Evolutionary conservation across 2,329 filamentous ascomycete species (phyloP).

Genomic region (Paraconiothyrium brasiliense): DNA sequence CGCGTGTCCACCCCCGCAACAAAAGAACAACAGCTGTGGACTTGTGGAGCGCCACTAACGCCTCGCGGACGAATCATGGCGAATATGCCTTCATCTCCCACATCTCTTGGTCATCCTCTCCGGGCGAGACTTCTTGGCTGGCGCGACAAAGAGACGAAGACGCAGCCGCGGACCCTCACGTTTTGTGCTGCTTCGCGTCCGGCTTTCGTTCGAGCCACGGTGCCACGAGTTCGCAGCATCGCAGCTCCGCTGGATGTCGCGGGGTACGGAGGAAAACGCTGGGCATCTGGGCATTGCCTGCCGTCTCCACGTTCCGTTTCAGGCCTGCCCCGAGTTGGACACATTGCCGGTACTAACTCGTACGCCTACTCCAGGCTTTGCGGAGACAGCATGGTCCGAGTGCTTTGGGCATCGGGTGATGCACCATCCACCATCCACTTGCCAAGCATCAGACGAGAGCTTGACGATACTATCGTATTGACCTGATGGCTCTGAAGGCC

Average conservation of each 20-base stretch:
- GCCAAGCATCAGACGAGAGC: neutral
- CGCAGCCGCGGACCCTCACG: neutral
- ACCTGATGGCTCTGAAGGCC: conserved; percentile 4
- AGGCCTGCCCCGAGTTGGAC: conserved; percentile 11
- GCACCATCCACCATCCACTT: conserved; percentile 4
- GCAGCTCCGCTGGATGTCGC: neutral
- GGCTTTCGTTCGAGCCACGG: neutral
- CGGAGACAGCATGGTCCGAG: neutral
- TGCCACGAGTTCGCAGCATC: neutral
- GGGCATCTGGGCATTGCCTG: conserved; percentile 10
- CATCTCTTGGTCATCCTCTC: neutral
- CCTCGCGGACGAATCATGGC: neutral
- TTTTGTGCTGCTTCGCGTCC: neutral
- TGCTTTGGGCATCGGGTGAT: conserved; percentile 6
- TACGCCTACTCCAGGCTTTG: conserved; percentile 6
- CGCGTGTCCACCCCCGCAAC: conserved; percentile 4
- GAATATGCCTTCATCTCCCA: neutral
- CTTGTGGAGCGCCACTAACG: conserved; percentile 10
- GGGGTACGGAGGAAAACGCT: conserved; percentile 3
- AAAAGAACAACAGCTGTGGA: neutral
- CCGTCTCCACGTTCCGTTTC: conserved; percentile 7
- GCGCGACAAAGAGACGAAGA: neutral
- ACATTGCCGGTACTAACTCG: conserved; percentile 9
- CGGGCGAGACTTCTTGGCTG: neutral
- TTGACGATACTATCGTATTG: neutral